Evolutionary conservation across 257 asterid genomes (phyloP), one percentile per base, ranked within the genome.

Genomic region (Fraxinus cuspidata): DNA sequence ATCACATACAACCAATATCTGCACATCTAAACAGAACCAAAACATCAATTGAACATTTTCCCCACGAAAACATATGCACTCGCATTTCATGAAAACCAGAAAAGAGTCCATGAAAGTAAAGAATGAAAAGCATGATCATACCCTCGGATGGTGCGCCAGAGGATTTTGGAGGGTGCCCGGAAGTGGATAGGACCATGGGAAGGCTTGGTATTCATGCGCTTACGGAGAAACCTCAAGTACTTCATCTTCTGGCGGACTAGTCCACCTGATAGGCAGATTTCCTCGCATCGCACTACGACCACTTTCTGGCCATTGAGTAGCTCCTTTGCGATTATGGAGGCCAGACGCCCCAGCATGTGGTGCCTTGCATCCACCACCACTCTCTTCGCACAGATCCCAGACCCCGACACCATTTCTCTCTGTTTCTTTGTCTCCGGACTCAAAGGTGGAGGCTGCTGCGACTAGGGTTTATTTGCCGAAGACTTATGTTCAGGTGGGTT

Each of bases 121-220:
- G 49, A 11, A 42, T 10, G 4, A 42, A 42, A 42, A 42, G 49
- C 49, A 11, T 42, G 4, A 35, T 13, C 81, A 15, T 42, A 85
- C 87, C 89, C 89, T 34, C 89, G 89, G 51, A 85, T 85, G n/a
- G 89, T 85, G n/a, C 87, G 81, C 89, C 89, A 85, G 15, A 85
- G 89, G 75, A 85, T 85, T 40, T 85, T 85, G 53, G 53, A 44
- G 18, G 53, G 53, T 9, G 53, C 19, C 5, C 53, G 53, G 53
- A 44, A 44, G 19, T 86, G 89, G 32, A 86, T 86, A 15, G 89
- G 87, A 16, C 89, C 87, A 72, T 86, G 87, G 64, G 89, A 86
- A 0, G 89, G 89, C 73, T 86, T 86, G 4, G 89, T 86, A 25
- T 86, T 86, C 89, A 83, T 86, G 35, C 89, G 73, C 82, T 81